These are phyloP conservation scores for Flaveria trinervia DNA, from an alignment of 129 eudicot species.

Conservation along the genomic window DNA sequence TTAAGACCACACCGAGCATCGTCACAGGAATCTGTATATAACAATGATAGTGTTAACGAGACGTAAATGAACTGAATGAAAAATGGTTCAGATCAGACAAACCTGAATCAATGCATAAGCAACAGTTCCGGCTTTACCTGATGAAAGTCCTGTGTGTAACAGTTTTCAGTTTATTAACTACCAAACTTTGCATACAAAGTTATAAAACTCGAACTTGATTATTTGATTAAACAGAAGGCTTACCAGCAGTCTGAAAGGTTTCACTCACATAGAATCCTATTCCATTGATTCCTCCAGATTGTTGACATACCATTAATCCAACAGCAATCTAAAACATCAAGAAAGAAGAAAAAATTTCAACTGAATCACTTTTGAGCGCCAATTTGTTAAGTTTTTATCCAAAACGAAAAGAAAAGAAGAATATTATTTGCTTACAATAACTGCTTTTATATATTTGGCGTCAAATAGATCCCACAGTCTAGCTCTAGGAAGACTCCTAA, in stretches of 20 bases:
- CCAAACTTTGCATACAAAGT: not conserved
- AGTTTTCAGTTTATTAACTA: constrained; percentile 1
- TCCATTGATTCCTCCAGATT: constrained; percentile 83
- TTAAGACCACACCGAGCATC: constrained; percentile 61
- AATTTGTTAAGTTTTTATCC: not conserved
- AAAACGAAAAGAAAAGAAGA: not conserved
- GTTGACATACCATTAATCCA: constrained; percentile 89
- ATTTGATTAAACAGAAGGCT: not conserved
- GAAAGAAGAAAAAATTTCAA: not conserved
- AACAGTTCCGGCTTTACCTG: constrained; percentile 64
- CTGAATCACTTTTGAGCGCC: too few relatives aligned
- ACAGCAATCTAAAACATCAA: constrained; percentile 69
- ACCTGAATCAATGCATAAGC: constrained; percentile 80
- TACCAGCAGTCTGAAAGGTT: constrained; percentile 86
- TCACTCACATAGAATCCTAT: constrained; percentile 77
- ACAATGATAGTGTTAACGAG: not conserved
- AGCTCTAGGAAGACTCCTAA: constrained; percentile 59
- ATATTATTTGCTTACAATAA: constrained; percentile 55
- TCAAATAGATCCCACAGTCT: constrained; percentile 53
- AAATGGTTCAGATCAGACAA: constrained; percentile 12
- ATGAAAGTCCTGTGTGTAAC: constrained; percentile 58
- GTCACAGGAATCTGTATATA: constrained; percentile 70
- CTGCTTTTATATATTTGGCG: constrained; percentile 58
- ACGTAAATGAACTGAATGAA: not conserved
- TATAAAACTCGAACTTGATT: not conserved